Base-by-base conservation (phyloP, 2,329 filamentous ascomycete genomes). In the Colletotrichum truncatum region DNA sequence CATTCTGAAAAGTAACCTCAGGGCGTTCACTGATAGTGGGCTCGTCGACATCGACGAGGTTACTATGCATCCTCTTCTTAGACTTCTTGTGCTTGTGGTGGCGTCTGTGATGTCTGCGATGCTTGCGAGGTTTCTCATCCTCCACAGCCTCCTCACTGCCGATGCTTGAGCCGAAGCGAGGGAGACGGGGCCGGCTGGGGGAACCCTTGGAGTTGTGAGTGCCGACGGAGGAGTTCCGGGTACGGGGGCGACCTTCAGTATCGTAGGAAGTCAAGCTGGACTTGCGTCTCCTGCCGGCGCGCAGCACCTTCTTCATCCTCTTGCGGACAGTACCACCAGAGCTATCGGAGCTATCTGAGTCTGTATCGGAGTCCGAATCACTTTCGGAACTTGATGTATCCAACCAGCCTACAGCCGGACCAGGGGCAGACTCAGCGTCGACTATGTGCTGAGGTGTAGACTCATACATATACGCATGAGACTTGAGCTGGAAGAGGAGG, bases 371-470 rank as follows among this genome's bases (percentile, higher is more conserved):
- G 0, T 86, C 89, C 11, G 85, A 85, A 61, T 80, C 82, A 54
- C 80, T 80, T 28, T 87, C 84, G 2, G 84, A 86, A 69, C 82
- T 85, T 3, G 90, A 92, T 0, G 89, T 89, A 68, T 96, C 92
- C 73, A 97, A 86, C 78, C 95, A 93, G 30, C 92, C 91, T 16
- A 92, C 91, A 11, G 94, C 86, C 1, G 96, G 90, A 68, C 94
- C 94, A 21, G 94, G 94, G 46, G 93, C 91, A 0, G 93, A 90
- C 75, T 97, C 94, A 72, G 96, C 93, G 70, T 98, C 94, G 68
- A 98, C 96, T 66, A 97, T 91, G 71, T 94, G 91, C 79, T 97
- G 94, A 9, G 94, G 94, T 5, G 93, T 97, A 70, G 93, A 96
- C 77, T 94, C 92, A 71, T 97, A 97, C 82, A 97, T 89, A 79